Conservation (phyloP, 2,329 filamentous ascomycete genomes). For the Zymoseptoria ardabiliae region DNA sequence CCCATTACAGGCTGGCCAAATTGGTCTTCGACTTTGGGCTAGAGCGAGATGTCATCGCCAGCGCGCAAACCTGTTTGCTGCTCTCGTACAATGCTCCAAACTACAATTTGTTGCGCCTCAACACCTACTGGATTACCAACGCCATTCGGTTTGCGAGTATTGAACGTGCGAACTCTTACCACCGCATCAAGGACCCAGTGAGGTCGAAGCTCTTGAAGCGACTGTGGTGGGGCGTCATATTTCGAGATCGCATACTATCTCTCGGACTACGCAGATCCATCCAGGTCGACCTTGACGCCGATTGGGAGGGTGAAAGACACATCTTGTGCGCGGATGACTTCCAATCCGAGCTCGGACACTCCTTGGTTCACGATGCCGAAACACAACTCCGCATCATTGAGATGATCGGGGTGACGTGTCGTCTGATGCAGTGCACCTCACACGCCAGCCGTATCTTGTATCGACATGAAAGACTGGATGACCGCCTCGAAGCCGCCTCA, state of each 20-base stretch:
- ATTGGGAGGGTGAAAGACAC: neutral
- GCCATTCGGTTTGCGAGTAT: conserved; percentile 5
- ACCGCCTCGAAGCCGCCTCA: conserved; percentile 1
- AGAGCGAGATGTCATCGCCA: conserved; percentile 2
- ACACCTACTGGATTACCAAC: conserved; percentile 4
- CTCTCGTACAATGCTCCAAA: conserved; percentile 4
- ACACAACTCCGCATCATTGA: conserved; percentile 3
- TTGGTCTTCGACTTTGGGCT: conserved; percentile 4
- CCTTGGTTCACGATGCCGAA: conserved; percentile 2
- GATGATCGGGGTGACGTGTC: conserved; percentile 1
- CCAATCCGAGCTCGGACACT: conserved; percentile 5
- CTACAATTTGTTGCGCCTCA: conserved; percentile 2
- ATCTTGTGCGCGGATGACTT: conserved; percentile 1
- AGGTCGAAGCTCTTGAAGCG: conserved; percentile 4
- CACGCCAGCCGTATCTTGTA: conserved; percentile 1
- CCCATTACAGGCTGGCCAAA: conserved; percentile 5
- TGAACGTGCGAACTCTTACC: conserved; percentile 4
- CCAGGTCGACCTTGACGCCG: neutral
- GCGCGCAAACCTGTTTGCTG: conserved; percentile 5
- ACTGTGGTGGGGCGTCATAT: conserved; percentile 8
- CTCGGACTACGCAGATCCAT: conserved; percentile 2
- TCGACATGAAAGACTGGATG: conserved; percentile 1
- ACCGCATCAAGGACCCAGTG: neutral
- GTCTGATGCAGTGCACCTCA: neutral
- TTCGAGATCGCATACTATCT: conserved; percentile 6